Base-by-base conservation (phyloP, 495 filamentous ascomycete species). In the Xylaria curta region DNA sequence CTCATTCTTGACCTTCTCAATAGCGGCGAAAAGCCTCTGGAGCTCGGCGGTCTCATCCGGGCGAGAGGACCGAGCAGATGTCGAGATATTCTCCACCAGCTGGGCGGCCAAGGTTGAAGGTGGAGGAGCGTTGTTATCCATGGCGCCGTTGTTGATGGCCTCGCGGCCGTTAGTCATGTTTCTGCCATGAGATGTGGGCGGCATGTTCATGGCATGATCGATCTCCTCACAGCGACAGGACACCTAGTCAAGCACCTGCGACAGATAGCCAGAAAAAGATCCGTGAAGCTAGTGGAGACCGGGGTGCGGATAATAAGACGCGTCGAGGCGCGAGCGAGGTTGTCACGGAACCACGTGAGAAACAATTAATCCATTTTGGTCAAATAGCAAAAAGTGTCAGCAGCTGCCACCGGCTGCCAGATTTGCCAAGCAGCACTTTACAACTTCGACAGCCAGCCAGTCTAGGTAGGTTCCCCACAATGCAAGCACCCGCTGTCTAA, bases 41-140 rank as follows among this genome's bases (percentile, higher is more conserved):
- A 85, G 74, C 66, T 85, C 84, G 56, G 76, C 73, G 24, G 74
- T 82, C 68, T 84, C 83, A 72, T 85, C 84, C 19, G 83, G 78
- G 17, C 79, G 78, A 28, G 79, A 79, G 21, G 79, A 81, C 38
- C 77, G 77, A 40, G 79, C 54, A 33, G 83, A 77, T 26, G 82
- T 73, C 17, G 87, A 83, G 66, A 90, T 82, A 73, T 85, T 85
- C 73, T 86, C 83, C 64, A 89, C 89, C 67, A 93, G 84, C 68
- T 91, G 89, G 12, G 89, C 89, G 36, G 91, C 90, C 69, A 93
- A 80, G 44, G 91, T 91, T n/a, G 92, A 92, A 24, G 90, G 88
- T 33, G 90, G 89, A 63, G 87, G 85, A 8, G 54, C 62, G 31
- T 60, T 60, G 58, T 36, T 21, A 60, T 60, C 17, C 58, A 60